Conservation (phyloP, 768 basidiomycete species). For the Podaxis pistillaris region DNA sequence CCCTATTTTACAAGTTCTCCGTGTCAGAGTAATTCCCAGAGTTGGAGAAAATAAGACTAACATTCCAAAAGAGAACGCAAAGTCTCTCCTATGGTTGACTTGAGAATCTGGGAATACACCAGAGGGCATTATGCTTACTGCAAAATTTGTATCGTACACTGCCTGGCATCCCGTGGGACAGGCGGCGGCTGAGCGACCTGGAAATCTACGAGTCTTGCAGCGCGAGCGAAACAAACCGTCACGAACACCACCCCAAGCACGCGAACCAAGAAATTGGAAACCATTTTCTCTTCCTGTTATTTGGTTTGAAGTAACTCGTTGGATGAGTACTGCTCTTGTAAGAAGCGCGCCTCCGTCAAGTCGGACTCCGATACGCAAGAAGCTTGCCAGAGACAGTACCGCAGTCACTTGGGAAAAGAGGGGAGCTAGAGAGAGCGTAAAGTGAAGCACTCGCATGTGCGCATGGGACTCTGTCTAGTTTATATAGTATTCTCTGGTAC, state of each 20-base stretch:
- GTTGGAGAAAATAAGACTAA: slow-evolving; percentile 29
- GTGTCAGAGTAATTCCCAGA: not conserved
- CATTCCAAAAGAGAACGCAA: slow-evolving; percentile 70
- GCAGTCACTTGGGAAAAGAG: slow-evolving; percentile 4
- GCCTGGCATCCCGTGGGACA: slow-evolving; percentile 55
- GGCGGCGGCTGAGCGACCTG: slow-evolving; percentile 75
- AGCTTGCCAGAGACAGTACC: not conserved
- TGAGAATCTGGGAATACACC: slow-evolving; percentile 1
- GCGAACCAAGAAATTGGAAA: not conserved
- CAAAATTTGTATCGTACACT: slow-evolving; percentile 65
- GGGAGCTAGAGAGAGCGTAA: slow-evolving; percentile 3
- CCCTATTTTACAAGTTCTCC: slow-evolving; percentile 31
- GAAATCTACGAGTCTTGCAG: slow-evolving; percentile 58
- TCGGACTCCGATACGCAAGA: slow-evolving; percentile 5
- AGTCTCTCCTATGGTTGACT: slow-evolving; percentile 47
- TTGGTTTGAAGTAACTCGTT: not conserved
- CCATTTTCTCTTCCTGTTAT: not conserved
- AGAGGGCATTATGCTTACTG: slow-evolving; percentile 35
- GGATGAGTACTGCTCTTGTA: not conserved
- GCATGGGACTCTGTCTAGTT: not conserved
- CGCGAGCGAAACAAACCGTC: slow-evolving; percentile 22
- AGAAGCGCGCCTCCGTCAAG: not conserved
- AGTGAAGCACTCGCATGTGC: not conserved
- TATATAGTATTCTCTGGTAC: slow-evolving; percentile 3
- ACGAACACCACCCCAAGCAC: slow-evolving; percentile 10